Base-by-base conservation (phyloP, 2,329 filamentous ascomycete species). In the Pyrenochaeta sp. region DNA sequence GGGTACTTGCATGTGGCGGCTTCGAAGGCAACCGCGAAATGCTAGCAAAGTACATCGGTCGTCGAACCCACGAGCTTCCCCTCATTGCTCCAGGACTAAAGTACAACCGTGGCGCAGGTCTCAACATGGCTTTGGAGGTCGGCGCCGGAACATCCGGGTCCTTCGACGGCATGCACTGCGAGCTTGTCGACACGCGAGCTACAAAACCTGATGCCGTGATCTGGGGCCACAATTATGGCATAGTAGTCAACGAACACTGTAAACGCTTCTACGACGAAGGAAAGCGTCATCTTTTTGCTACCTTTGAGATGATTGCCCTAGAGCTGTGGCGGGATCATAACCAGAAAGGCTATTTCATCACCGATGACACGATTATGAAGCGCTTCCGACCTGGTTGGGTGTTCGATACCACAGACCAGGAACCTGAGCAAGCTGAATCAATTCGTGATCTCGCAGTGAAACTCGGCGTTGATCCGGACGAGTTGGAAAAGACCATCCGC, bases 201-300 rank as follows among this genome's bases (percentile, higher is more conserved):
- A 76, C 64, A 10, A 80, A 80, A 62, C 78, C 77, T 1, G 77
- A 79, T 56, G 76, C 77, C 3, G 76, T 77, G 5, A 77, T 78
- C 40, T 78, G 74, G 76, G 74, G 78, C 47, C 74, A 79, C 68
- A 79, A 78, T 62, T 80, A 80, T 57, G 78, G 77, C n/a, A 80
- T 81, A 51, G 76, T 80, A 0, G 78, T 81, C 34, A 80, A 81
- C 62, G 64, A 74, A 25, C 61, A 79, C 9, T 78, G 70, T 62
- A 70, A 79, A 47, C 73, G 75, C n/a, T 78, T 79, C 63, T 77
- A 75, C 55, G 72, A 78, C 45, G 75, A 78, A 62, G 76, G 75
- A 7, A 74, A 75, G 52, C 60, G 74, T 40, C 73, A 80, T 56
- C 74, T 81, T 13, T 81, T 81, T 58, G 77, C 78, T 5, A 80